Evolutionary conservation across 1,139 yeast genomes (phyloP).

Genomic region (Kodamaea arcana): DNA sequence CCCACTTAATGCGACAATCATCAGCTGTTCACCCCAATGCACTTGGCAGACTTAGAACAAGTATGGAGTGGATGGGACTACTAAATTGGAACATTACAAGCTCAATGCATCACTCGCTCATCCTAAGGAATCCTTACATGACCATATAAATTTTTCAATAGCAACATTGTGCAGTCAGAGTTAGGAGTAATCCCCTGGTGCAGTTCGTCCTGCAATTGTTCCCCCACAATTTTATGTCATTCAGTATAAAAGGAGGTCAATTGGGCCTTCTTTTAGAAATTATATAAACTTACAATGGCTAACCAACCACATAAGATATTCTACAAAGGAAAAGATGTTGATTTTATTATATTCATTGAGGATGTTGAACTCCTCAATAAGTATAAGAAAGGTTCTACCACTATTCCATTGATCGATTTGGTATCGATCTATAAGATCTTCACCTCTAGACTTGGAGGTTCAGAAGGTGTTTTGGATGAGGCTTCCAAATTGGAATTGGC

Average conservation of each 20-base stretch:
- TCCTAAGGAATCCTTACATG: too few relatives aligned
- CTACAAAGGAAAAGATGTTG: slow-evolving; percentile 61
- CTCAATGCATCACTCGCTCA: too few relatives aligned
- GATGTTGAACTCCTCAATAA: slow-evolving; percentile 46
- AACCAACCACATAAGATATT: slow-evolving; percentile 40
- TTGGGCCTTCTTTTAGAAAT: not conserved
- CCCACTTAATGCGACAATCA: too few relatives aligned
- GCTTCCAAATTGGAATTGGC: slow-evolving; percentile 66
- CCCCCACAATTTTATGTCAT: slow-evolving; percentile 1
- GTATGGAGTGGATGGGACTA: too few relatives aligned
- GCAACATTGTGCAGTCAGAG: too few relatives aligned
- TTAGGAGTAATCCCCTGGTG: not conserved
- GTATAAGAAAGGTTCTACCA: slow-evolving; percentile 47
- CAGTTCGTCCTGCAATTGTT: not conserved
- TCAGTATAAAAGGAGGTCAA: slow-evolving; percentile 1
- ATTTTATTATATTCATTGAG: slow-evolving; percentile 64
- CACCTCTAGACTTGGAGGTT: slow-evolving; percentile 59
- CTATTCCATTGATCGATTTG: slow-evolving; percentile 60
- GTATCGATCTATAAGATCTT: slow-evolving; percentile 65
- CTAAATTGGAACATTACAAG: too few relatives aligned
- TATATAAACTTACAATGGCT: not conserved
- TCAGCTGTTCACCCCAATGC: too few relatives aligned
- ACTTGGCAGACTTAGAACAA: too few relatives aligned
- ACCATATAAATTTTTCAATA: too few relatives aligned
- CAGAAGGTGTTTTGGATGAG: slow-evolving; percentile 66